A percentile compares a stretch with the other conserved stretches of the same genome.
These are phyloP conservation scores for Cicer arietinum DNA, from an alignment of 306 rosid species.

Conservation along the genomic window DNA sequence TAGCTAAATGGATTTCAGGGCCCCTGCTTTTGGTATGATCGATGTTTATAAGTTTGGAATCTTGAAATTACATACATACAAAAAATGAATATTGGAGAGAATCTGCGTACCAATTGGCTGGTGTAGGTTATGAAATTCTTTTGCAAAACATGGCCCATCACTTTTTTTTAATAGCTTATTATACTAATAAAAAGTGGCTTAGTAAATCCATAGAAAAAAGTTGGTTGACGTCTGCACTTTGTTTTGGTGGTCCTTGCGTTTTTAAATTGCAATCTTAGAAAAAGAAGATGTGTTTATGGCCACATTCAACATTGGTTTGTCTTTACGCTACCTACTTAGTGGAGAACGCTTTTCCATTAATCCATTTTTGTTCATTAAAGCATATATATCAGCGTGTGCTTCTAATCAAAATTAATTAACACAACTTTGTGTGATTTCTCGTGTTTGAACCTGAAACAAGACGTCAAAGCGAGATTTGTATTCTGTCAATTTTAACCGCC, in stretches of 20 bases:
- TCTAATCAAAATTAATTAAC: too few relatives aligned
- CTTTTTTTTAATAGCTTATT: slow-evolving; percentile 16
- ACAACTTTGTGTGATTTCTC: too few relatives aligned
- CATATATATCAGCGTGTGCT: not conserved
- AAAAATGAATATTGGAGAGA: slow-evolving; percentile 46
- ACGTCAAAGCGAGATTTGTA: too few relatives aligned
- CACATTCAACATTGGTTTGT: slow-evolving; percentile 29
- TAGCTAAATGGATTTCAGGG: slow-evolving; percentile 41
- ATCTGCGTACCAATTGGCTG: slow-evolving; percentile 38
- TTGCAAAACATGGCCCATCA: slow-evolving; percentile 39
- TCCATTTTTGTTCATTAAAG: too few relatives aligned
- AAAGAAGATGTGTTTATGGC: slow-evolving; percentile 13
- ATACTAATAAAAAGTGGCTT: slow-evolving; percentile 33
- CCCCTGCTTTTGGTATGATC: slow-evolving; percentile 38
- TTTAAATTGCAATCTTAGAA: slow-evolving; percentile 23
- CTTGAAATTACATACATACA: slow-evolving; percentile 42
- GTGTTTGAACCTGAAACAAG: too few relatives aligned
- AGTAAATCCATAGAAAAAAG: slow-evolving; percentile 26
- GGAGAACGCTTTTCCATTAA: slow-evolving; percentile 5
- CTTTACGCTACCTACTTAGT: slow-evolving; percentile 11
- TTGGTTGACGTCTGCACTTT: slow-evolving; percentile 42
- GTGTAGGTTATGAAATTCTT: slow-evolving; percentile 34
- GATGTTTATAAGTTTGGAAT: slow-evolving; percentile 45
- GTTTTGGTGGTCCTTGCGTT: slow-evolving; percentile 33
- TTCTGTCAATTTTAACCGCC: too few relatives aligned